These are phyloP conservation scores for Penicillium fuscoglaucum DNA, from an alignment of 2,329 filamentous ascomycete genomes.

Conservation along the genomic window DNA sequence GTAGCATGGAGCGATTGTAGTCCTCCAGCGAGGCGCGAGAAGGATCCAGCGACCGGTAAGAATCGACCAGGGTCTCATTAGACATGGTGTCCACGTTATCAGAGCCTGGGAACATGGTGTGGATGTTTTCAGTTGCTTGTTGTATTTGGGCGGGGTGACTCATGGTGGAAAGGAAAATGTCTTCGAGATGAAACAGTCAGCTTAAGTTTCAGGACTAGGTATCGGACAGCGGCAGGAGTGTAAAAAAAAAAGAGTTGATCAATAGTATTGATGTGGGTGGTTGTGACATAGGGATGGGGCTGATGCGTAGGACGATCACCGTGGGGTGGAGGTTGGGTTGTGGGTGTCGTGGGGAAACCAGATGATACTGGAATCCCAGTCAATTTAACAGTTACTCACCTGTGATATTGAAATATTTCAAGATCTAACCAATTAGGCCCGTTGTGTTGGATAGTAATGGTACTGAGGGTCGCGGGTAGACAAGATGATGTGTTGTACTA, in stretches of 20 bases:
- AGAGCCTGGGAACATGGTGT: slow-evolving; percentile 23
- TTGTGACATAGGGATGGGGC: not conserved
- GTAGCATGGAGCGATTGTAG: slow-evolving; percentile 42
- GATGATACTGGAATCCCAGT: not conserved
- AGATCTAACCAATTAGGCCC: not conserved
- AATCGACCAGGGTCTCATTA: slow-evolving; percentile 18
- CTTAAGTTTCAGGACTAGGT: not conserved
- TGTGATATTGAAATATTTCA: slow-evolving; percentile 2
- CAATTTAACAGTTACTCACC: slow-evolving; percentile 12
- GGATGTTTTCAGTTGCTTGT: slow-evolving; percentile 17
- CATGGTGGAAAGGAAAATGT: slow-evolving; percentile 17
- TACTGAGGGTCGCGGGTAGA: not conserved
- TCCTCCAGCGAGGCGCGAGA: slow-evolving; percentile 34
- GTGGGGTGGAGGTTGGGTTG: not conserved
- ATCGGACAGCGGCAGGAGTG: not conserved
- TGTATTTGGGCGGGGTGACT: slow-evolving; percentile 19
- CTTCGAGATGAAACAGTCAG: slow-evolving; percentile 9
- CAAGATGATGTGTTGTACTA: slow-evolving; percentile 5
- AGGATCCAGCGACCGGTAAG: slow-evolving; percentile 25
- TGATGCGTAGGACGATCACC: not conserved
- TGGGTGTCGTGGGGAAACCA: not conserved
- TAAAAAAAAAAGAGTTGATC: too few species aligned
- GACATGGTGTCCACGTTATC: slow-evolving; percentile 20
- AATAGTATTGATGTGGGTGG: not conserved
- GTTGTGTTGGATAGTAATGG: slow-evolving; percentile 5